Evolutionary conservation across 352 stramenopile species (phyloP).

Genomic region (Phytophthora pini): DNA sequence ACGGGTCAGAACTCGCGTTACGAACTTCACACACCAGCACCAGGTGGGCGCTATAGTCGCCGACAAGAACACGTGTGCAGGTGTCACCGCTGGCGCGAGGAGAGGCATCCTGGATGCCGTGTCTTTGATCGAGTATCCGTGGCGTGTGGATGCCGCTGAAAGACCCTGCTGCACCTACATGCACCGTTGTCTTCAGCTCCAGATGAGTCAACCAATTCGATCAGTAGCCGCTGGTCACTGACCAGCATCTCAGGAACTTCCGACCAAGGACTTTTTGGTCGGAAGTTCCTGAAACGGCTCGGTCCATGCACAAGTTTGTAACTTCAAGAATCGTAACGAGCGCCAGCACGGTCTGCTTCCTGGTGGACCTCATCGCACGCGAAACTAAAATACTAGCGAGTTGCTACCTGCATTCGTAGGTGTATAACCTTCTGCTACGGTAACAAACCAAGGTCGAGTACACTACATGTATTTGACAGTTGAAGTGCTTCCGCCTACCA

Average conservation of each 20-base stretch:
- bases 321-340: conserved; percentile 17
- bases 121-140: neutral
- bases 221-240: no score
- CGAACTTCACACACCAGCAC: neutral
- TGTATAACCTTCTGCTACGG: no score
- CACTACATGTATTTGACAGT: no score
- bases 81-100: neutral
- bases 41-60: conserved; percentile 1
- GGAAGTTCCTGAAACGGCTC: neutral
- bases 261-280: no score
- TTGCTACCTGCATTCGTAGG: no score
- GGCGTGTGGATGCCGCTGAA: neutral
- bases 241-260: no score
- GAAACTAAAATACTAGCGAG: neutral
- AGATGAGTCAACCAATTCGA: no score
- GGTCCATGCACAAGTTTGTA: conserved; percentile 24
- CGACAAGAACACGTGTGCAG: conserved; percentile 7
- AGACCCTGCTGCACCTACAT: neutral
- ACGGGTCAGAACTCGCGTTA: conserved; percentile 14
- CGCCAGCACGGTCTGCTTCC: neutral
- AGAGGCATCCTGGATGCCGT: conserved; percentile 1
- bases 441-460: no score
- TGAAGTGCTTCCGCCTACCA: no score
- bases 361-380: neutral
- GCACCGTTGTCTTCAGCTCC: no score